Evolutionary conservation across 495 filamentous ascomycete genomes (phyloP).

Genomic region (Aspergillus taichungensis): DNA sequence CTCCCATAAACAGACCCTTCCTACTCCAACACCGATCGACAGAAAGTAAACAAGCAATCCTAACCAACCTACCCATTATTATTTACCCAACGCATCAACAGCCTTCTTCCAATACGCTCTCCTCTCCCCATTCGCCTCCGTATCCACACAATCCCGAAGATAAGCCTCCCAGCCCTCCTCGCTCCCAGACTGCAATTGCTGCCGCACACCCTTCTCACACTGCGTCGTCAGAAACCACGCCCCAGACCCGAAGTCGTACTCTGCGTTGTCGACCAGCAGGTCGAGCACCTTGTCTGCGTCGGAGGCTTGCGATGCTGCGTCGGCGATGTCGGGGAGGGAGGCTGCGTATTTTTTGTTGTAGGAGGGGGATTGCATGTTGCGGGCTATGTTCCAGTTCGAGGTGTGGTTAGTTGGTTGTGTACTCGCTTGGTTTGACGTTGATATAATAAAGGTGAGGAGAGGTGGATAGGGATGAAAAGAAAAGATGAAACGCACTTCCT

Average conservation of each 20-base stretch:
- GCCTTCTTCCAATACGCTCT: conserved; percentile 47
- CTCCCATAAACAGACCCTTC: no score
- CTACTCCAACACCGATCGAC: no score
- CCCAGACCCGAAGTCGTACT: conserved; percentile 62
- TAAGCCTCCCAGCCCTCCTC: conserved; percentile 54
- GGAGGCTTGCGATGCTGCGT: conserved; percentile 23
- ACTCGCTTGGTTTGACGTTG: no score
- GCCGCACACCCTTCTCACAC: conserved; percentile 41
- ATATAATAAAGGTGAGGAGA: neutral
- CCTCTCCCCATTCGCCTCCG: conserved; percentile 39
- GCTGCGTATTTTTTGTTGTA: conserved; percentile 57
- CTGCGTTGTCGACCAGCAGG: conserved; percentile 47
- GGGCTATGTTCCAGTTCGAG: conserved; percentile 22
- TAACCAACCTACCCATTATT: no score
- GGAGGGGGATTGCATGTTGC: conserved; percentile 62
- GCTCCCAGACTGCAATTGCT: conserved; percentile 37
- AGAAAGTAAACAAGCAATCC: no score
- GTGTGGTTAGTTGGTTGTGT: neutral
- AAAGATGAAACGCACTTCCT: conserved; percentile 45
- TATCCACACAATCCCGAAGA: conserved; percentile 54
- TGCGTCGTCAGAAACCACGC: conserved; percentile 67
- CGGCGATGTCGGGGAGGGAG: conserved; percentile 41
- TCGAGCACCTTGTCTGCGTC: conserved; percentile 43
- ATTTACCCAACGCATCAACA: conserved; percentile 29
- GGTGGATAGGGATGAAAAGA: neutral